These are phyloP conservation scores for Spatholobus suberectus DNA, from an alignment of 306 rosid species.

Conservation along the genomic window DNA sequence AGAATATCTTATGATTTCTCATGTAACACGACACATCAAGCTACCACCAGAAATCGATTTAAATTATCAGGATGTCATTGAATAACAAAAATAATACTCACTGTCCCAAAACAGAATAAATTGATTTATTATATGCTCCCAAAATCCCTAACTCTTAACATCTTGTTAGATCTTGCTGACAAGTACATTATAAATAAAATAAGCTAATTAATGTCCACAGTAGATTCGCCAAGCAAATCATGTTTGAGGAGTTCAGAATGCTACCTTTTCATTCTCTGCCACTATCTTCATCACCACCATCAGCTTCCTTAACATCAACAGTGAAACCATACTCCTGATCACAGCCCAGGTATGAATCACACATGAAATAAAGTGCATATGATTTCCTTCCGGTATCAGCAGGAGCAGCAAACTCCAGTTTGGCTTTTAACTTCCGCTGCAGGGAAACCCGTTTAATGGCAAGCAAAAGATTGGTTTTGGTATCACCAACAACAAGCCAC, in stretches of 20 bases:
- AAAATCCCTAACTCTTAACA: background rate
- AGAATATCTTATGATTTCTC: background rate
- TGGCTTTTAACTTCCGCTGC: constrained; percentile 75
- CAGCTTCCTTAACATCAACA: constrained; percentile 67
- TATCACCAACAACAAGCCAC: constrained; percentile 96
- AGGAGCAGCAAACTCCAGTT: constrained; percentile 79
- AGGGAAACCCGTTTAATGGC: constrained; percentile 83
- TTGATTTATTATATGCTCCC: background rate
- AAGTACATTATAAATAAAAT: background rate
- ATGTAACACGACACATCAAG: background rate
- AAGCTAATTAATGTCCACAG: background rate
- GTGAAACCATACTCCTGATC: constrained; percentile 85
- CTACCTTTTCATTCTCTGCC: constrained; percentile 49
- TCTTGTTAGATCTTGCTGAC: background rate
- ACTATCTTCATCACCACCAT: constrained; percentile 51
- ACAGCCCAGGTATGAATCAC: constrained; percentile 95
- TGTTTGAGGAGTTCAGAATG: background rate
- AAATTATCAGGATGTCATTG: background rate
- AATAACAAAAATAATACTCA: background rate
- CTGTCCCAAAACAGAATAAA: background rate
- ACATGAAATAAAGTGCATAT: constrained; percentile 82
- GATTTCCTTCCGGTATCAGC: constrained; percentile 75
- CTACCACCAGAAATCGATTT: background rate
- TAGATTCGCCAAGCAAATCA: background rate
- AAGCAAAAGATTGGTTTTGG: constrained; percentile 70